A percentile compares a stretch with the other conserved stretches of the same genome.
These are phyloP conservation scores for Centella asiatica DNA, from an alignment of 129 eudicot species.

Conservation along the genomic window DNA sequence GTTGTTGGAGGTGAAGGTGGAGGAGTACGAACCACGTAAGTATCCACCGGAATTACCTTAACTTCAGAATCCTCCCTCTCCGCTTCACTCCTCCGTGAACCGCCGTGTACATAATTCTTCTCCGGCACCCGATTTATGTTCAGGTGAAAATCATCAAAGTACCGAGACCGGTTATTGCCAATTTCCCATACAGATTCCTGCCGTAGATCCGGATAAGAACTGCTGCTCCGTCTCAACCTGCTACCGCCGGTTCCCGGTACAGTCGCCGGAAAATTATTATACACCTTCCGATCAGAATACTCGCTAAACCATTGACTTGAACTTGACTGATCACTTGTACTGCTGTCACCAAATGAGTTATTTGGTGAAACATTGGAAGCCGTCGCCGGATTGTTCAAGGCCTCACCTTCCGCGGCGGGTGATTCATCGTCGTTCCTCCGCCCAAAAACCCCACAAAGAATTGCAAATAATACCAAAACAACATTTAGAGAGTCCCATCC, in stretches of 20 bases:
- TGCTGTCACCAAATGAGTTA: constrained; percentile 1
- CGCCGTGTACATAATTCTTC: constrained; percentile 2
- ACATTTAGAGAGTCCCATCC: constrained; percentile 70
- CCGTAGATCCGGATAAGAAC: constrained; percentile 65
- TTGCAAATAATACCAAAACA: constrained; percentile 50
- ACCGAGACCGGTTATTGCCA: constrained; percentile 29
- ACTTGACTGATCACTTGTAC: not conserved
- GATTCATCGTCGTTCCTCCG: constrained; percentile 46
- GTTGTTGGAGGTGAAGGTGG: constrained; percentile 18
- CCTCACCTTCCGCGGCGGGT: not conserved
- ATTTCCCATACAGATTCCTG: constrained; percentile 39
- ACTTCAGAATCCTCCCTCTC: constrained; percentile 25
- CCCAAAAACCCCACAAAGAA: constrained; percentile 70
- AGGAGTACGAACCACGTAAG: constrained; percentile 26
- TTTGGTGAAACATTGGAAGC: constrained; percentile 13
- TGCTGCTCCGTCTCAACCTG: constrained; percentile 56
- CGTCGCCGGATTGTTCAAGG: not conserved
- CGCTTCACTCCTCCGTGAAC: constrained; percentile 12
- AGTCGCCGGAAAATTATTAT: not conserved
- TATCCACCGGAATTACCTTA: constrained; percentile 61
- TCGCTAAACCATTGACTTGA: constrained; percentile 33
- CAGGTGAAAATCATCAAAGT: constrained; percentile 54
- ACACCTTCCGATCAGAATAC: constrained; percentile 23
- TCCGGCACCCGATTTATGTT: constrained; percentile 27
- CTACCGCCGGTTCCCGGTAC: constrained; percentile 18